These are phyloP conservation scores for Vaccinium corymbosum DNA, from an alignment of 148 eudicot genomes.

Conservation along the genomic window DNA sequence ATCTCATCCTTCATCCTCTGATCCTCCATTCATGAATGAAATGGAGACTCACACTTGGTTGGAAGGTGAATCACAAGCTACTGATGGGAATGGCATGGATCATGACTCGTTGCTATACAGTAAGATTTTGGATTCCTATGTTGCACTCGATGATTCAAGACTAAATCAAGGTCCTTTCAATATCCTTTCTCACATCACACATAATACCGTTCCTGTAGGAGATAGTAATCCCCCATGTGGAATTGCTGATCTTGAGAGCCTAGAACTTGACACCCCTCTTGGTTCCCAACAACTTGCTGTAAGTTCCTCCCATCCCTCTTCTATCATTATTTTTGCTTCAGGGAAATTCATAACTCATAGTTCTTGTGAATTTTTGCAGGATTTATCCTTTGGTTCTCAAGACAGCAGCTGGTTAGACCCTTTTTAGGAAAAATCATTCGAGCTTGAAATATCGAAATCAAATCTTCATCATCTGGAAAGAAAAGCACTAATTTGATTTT, in stretches of 20 bases:
- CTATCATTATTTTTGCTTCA: not conserved
- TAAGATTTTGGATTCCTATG: constrained; percentile 41
- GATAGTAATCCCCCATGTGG: constrained; percentile 21
- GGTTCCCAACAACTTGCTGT: constrained; percentile 48
- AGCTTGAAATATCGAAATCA: not conserved
- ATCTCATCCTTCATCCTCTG: constrained; percentile 24
- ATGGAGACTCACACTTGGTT: constrained; percentile 24
- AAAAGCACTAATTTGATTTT: too few relatives aligned
- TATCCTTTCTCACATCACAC: constrained; percentile 21
- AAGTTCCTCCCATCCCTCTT: constrained; percentile 21
- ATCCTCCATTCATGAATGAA: constrained; percentile 22
- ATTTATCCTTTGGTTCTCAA: constrained; percentile 69
- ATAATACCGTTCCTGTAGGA: constrained; percentile 20
- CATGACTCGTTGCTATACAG: constrained; percentile 42
- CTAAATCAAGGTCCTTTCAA: constrained; percentile 12
- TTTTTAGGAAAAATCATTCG: constrained; percentile 14
- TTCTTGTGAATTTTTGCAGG: constrained; percentile 35
- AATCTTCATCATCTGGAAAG: not conserved
- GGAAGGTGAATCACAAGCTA: constrained; percentile 59
- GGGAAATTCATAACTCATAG: not conserved
- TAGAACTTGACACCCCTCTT: constrained; percentile 53
- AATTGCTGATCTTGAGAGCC: constrained; percentile 41
- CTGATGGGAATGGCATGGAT: constrained; percentile 25
- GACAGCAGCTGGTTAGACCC: constrained; percentile 65
- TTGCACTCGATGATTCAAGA: constrained; percentile 24